Evolutionary conservation across 2,329 filamentous ascomycete species (phyloP).

Genomic region (Aspergillus texensis): DNA sequence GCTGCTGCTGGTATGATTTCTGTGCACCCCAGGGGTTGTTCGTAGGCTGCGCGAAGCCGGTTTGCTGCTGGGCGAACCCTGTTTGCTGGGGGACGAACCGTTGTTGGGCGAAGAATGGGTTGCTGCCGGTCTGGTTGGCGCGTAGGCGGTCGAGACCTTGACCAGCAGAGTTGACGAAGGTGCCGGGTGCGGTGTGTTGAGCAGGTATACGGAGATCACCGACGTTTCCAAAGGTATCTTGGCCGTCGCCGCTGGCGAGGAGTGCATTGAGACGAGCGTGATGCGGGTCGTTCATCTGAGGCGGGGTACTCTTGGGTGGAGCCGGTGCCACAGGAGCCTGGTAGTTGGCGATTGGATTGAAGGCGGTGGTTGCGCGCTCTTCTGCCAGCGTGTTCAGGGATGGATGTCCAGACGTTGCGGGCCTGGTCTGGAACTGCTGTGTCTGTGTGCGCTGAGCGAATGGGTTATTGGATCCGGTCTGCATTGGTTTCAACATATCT

Average conservation of each 20-base stretch:
- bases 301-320: conserved; percentile 37
- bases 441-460: conserved; percentile 66
- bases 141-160: conserved; percentile 74
- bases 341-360: conserved; percentile 54
- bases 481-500: conserved; percentile 73
- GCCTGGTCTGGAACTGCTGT: conserved; percentile 58
- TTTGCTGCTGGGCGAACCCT: conserved; percentile 49
- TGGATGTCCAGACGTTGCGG: conserved; percentile 62
- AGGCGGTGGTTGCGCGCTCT: conserved; percentile 70
- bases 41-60: conserved; percentile 44
- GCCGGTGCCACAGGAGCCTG: conserved; percentile 40
- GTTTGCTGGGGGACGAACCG: conserved; percentile 54
- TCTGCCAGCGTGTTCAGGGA: conserved; percentile 77
- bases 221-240: conserved; percentile 98
- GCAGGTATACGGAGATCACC: conserved; percentile 92
- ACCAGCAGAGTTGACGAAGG: conserved; percentile 94
- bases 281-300: conserved; percentile 55
- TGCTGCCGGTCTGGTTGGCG: conserved; percentile 70
- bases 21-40: conserved; percentile 60
- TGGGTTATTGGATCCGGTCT: conserved; percentile 96
- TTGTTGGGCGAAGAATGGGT: conserved; percentile 78
- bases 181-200: conserved; percentile 94
- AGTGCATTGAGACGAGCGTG: conserved; percentile 80
- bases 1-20: conserved; percentile 48
- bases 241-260: conserved; percentile 82